These are phyloP conservation scores for Ophiostoma montium DNA, from an alignment of 2,329 filamentous ascomycete species.

Conservation along the genomic window DNA sequence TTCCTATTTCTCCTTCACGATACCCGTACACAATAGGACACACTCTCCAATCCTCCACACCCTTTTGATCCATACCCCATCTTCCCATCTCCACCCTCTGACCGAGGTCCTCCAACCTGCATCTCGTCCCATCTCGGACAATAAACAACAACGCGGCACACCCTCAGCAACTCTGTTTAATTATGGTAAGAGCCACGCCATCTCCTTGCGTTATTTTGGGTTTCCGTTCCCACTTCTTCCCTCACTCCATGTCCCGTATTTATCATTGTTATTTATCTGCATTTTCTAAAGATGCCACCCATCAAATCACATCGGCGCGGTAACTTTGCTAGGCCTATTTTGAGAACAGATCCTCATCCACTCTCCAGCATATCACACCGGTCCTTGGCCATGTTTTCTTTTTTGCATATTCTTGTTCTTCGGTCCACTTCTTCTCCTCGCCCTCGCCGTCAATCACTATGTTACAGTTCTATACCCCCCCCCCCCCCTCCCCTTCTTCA, in stretches of 20 bases:
- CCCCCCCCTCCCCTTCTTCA: background rate
- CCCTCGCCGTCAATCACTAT: background rate
- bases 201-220: background rate
- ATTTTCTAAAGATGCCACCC: background rate
- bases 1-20: too few species aligned
- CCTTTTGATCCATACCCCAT: too few species aligned
- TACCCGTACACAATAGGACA: too few species aligned
- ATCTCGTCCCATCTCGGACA: background rate
- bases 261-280: background rate
- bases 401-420: slow-evolving; percentile 4
- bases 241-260: background rate
- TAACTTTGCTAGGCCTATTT: background rate
- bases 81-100: too few species aligned
- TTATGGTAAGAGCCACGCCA: slow-evolving; percentile 32
- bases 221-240: background rate
- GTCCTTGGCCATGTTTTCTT: slow-evolving; percentile 3
- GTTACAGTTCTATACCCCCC: background rate
- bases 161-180: slow-evolving; percentile 21
- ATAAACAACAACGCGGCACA: slow-evolving; percentile 21
- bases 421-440: background rate
- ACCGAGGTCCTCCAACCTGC: background rate
- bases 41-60: too few species aligned
- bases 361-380: slow-evolving; percentile 3
- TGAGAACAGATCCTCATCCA: background rate
- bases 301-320: background rate